Evolutionary conservation across 345 rosid species (phyloP), one percentile per base, ranked within the genome.

Genomic region (Eucalyptus guilfoylei): DNA sequence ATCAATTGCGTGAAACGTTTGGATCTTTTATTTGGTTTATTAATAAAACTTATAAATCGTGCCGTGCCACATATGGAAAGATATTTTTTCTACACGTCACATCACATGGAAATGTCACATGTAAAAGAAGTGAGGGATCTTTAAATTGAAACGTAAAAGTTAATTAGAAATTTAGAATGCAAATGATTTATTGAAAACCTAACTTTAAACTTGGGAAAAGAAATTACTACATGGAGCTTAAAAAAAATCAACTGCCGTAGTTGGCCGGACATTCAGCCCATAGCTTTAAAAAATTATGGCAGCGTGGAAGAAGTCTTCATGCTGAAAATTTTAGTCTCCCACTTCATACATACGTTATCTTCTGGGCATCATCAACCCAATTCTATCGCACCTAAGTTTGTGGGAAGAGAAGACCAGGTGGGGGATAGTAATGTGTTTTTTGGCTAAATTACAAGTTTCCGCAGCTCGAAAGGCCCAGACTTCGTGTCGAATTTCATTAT

Each of bases 21-120:
- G 32, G 32, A 60, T 28, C 8, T 28, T 52, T 60, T 28, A 28
- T 28, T 60, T 28, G 4, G 0, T 67, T n/a, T n/a, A 17, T 9
- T 69, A 5, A 21, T 17, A 6, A 69, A 69, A 69, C 24, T 69
- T 21, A 9, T 16, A 34, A 5, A 69, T 69, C 42, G 0, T 17
- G 44, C 12, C 2, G 0, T 15, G 3, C 15, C 13, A 28, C 16
- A 28, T 4, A 28, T 12, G 19, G 3, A 14, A 64, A 64, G 19
- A 64, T 8, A 64, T 64, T 60, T 58, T 58, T 24, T 62, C 34
- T 30, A 62, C 11, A 14, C 3, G 1, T 67, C 7, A 14, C 23
- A 5, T 67, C 6, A 32, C 42, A 14, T 2, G 6, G 23, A 17
- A 67, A 32, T 50, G 54, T 7, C 54, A 50, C 54, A 16, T 50